These are phyloP conservation scores for Pulveroboletus sp. DNA, from an alignment of 768 basidiomycete species.

Conservation along the genomic window DNA sequence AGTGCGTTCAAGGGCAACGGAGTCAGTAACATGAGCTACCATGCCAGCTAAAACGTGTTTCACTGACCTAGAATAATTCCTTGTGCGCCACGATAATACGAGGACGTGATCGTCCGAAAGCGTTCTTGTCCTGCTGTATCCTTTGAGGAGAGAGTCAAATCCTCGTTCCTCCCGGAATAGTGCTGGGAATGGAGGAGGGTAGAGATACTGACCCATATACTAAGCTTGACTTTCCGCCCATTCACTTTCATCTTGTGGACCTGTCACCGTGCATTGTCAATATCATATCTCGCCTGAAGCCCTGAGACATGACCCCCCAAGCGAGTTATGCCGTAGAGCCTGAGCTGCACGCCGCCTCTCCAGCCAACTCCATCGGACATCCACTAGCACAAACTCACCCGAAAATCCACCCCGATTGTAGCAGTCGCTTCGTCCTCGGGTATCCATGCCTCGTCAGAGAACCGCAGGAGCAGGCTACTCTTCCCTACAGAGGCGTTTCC, in stretches of 20 bases:
- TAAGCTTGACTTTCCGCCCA: constrained; percentile 83
- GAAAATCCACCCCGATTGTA: constrained; percentile 82
- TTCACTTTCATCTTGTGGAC: constrained; percentile 86
- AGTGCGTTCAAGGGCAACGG: not conserved
- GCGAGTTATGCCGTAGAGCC: not conserved
- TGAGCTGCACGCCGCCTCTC: not conserved
- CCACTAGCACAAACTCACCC: constrained; percentile 44
- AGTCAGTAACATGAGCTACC: not conserved
- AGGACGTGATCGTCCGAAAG: constrained; percentile 91
- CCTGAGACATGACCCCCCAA: not conserved
- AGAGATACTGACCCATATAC: constrained; percentile 78
- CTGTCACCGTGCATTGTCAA: constrained; percentile 33
- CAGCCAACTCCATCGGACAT: not conserved
- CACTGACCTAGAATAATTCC: constrained; percentile 67
- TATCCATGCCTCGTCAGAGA: constrained; percentile 94
- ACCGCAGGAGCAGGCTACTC: constrained; percentile 86
- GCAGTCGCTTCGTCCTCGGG: constrained; percentile 86
- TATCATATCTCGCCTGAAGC: not conserved
- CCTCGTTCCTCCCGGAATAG: not conserved
- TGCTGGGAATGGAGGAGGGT: no score
- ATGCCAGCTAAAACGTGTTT: not conserved
- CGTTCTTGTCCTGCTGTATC: constrained; percentile 97
- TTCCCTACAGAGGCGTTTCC: constrained; percentile 91
- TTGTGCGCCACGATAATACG: constrained; percentile 89
- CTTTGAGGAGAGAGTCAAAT: constrained; percentile 32